phyloP scores from a whole-genome alignment of 441 rosid genomes.

The Erysimum cheiri region DNA sequence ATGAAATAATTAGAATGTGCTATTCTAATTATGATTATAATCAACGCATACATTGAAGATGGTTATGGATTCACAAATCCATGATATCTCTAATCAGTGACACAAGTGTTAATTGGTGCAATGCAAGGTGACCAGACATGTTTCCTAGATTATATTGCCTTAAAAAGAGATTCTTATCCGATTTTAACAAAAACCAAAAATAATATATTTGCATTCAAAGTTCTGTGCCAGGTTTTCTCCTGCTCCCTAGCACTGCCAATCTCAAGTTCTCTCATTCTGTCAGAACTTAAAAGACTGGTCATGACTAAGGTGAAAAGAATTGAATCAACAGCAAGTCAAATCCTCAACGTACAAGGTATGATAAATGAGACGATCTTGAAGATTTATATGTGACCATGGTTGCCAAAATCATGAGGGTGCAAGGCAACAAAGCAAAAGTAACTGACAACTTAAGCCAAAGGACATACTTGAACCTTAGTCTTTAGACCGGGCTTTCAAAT shows the following conservation, averaged over 20 bases:
- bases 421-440: too few species aligned
- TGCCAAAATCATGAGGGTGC: background rate
- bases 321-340: background rate
- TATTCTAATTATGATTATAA: constrained; percentile 1
- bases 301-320: background rate
- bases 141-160: background rate
- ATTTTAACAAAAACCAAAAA: background rate
- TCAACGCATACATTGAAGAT: background rate
- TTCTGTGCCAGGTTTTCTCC: background rate
- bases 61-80: background rate
- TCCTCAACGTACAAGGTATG: too few species aligned
- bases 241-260: background rate
- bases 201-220: background rate
- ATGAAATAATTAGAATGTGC: background rate
- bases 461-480: too few species aligned
- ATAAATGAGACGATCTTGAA: background rate
- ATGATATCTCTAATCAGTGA: background rate
- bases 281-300: background rate
- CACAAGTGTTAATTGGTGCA: constrained; percentile 5
- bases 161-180: background rate
- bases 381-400: background rate
- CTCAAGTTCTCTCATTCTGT: background rate
- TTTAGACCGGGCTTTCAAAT: too few species aligned
- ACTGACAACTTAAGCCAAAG: background rate
- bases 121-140: background rate